Base-by-base conservation (phyloP, 140 eudicot genomes). In the Flaveria floridana region DNA sequence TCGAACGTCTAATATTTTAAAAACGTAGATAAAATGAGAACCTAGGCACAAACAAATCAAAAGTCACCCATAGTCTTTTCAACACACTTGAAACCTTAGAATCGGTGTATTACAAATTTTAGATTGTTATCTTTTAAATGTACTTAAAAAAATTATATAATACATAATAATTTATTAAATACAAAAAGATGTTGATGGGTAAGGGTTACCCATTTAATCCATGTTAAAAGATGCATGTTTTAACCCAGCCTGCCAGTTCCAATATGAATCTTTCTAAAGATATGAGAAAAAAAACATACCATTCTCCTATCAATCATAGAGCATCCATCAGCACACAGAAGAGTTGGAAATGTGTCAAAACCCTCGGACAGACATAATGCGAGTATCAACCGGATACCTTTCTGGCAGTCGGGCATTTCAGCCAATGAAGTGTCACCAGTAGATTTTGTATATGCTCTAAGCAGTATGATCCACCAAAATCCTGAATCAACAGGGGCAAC, bases 401-500 rank as follows among this genome's bases (percentile, higher is more conserved):
- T 92, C 79, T 89, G 98, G 84, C 96, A 92, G 14, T 92, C 98
- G 19, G 96, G 96, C 81, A 52, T 66, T 55, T 91, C 98, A 46
- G 98, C 95, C 80, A 92, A 86, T 26, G 95, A 85, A 78, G 95
- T 72, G 76, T 92, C 98, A 64, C 96, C 96, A 0, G 98, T 92
- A 18, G 87, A 87, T 79, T 89, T 92, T 47, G 98, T 92, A 79
- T 92, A 92, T 1, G 98, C 98, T 58, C 96, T 77, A 9, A 92
- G 94, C 68, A 92, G 79, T 74, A 92, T 87, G 51, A 92, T 92
- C 98, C 96, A 92, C 98, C 98, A 92, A 81, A 92, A 92, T 14
- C 98, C 98, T 12, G 96, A 89, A 61, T 92, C 98, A 28, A 92
- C 85, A 7, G 96, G 98, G 2, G 98, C 98, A 80, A 92, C 96